These are phyloP conservation scores for Ophiostoma novo-ulmi DNA, from an alignment of 2,329 filamentous ascomycete genomes.

Conservation along the genomic window DNA sequence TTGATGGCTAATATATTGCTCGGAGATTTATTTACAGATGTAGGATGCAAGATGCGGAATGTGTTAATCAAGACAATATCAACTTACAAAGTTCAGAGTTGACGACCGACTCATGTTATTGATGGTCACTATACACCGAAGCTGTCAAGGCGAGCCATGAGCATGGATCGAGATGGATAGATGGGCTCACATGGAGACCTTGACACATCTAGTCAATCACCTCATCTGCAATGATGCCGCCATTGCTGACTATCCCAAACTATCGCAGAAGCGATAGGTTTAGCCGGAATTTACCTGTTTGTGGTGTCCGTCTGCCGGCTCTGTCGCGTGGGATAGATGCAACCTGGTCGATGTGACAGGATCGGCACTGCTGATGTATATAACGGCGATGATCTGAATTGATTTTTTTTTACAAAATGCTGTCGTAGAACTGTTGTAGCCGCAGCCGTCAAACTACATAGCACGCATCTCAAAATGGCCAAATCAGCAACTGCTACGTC, in stretches of 20 bases:
- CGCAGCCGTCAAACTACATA: background rate
- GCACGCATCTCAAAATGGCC: background rate
- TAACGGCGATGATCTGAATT: background rate
- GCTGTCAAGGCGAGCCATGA: background rate
- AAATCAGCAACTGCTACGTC: background rate
- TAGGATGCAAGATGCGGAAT: background rate
- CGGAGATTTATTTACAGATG: background rate
- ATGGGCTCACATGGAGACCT: background rate
- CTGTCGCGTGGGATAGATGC: constrained; percentile 9
- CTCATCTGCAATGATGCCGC: constrained; percentile 5
- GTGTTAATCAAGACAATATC: background rate
- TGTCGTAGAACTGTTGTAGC: background rate
- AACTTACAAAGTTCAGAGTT: background rate
- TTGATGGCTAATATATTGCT: background rate
- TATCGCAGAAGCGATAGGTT: background rate
- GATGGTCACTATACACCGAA: background rate
- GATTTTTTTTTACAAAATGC: background rate
- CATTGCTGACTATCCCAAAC: background rate
- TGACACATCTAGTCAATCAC: constrained; percentile 8
- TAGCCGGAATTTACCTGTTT: background rate
- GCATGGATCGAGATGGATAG: background rate
- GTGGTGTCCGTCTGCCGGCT: background rate
- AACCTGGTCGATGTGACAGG: background rate
- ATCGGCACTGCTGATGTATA: constrained; percentile 2
- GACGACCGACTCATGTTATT: background rate